Evolutionary conservation across 257 asterid species (phyloP).

Genomic region (Paulownia fortunei): DNA sequence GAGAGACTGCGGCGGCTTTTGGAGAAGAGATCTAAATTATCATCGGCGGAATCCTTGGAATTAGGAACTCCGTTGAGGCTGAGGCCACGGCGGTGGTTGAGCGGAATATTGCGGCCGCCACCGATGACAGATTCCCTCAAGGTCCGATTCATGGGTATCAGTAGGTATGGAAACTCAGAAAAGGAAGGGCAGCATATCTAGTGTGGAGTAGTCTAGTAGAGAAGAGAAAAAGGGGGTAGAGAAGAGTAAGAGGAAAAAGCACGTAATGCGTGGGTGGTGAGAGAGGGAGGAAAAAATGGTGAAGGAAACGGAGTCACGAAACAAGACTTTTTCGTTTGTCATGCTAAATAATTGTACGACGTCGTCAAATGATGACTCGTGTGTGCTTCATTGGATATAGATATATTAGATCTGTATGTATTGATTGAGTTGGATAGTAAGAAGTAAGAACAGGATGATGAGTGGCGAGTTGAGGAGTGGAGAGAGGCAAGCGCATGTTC

Average conservation of each 20-base stretch:
- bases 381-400: not conserved
- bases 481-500: conserved; percentile 43
- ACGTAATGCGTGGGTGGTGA: conserved; percentile 9
- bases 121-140: conserved; percentile 67
- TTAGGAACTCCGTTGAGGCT: conserved; percentile 53
- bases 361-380: conserved; percentile 32
- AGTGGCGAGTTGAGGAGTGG: conserved; percentile 24
- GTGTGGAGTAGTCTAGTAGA: not conserved
- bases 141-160: conserved; percentile 63
- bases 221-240: not conserved
- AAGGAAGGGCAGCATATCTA: conserved; percentile 22
- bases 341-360: not conserved
- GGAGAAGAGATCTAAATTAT: conserved; percentile 89
- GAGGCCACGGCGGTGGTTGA: conserved; percentile 75
- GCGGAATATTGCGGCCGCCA: conserved; percentile 49
- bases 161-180: not conserved
- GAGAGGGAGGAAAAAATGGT: not conserved
- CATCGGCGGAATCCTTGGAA: conserved; percentile 48
- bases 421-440: not conserved
- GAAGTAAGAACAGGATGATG: conserved; percentile 15
- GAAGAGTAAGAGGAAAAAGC: not conserved
- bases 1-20: conserved; percentile 76
- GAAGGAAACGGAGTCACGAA: conserved; percentile 29
- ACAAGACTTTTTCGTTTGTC: conserved; percentile 17
- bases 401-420: conserved; percentile 23